These are phyloP conservation scores for Termitomyces sp. DNA, from an alignment of 768 basidiomycete genomes.

Conservation along the genomic window DNA sequence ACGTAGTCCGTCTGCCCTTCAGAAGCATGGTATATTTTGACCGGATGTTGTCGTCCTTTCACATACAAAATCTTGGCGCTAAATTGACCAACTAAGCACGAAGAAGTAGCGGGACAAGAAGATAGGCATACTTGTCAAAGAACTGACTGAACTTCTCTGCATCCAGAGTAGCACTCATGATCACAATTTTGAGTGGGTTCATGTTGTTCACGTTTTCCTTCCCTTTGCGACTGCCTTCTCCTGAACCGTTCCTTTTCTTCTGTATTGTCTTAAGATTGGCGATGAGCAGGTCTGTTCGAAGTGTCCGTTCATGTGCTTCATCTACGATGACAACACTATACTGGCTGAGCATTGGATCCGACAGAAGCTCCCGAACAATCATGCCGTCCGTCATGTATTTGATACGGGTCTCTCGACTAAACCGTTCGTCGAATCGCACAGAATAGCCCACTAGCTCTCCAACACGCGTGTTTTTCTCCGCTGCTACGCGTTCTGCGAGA, in stretches of 20 bases:
- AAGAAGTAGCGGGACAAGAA: neutral
- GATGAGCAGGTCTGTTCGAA: constrained; percentile 92
- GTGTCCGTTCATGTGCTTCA: constrained; percentile 94
- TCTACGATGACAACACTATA: constrained; percentile 93
- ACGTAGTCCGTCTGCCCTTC: constrained; percentile 78
- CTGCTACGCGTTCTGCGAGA: constrained; percentile 87
- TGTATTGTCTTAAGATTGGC: constrained; percentile 86
- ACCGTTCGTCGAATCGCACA: constrained; percentile 91
- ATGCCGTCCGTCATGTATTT: constrained; percentile 99
- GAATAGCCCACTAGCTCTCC: constrained; percentile 89
- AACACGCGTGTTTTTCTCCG: constrained; percentile 69
- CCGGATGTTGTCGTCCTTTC: constrained; percentile 90
- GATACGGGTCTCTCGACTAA: constrained; percentile 70
- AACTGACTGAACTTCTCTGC: constrained; percentile 92
- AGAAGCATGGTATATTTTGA: constrained; percentile 77
- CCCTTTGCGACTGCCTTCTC: constrained; percentile 40
- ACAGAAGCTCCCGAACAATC: constrained; percentile 89
- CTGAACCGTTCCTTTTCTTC: constrained; percentile 49
- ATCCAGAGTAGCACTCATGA: constrained; percentile 98
- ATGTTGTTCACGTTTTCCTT: constrained; percentile 32
- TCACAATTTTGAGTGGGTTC: constrained; percentile 82
- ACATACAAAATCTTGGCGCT: constrained; percentile 90
- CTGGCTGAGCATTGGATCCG: constrained; percentile 67
- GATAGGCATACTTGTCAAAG: constrained; percentile 67
- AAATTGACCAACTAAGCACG: neutral